Percentiles rank a stretch among this genome's conserved stretches.
Conservation (phyloP, 2,329 filamentous ascomycete species). For the Calonectria crousiana region DNA sequence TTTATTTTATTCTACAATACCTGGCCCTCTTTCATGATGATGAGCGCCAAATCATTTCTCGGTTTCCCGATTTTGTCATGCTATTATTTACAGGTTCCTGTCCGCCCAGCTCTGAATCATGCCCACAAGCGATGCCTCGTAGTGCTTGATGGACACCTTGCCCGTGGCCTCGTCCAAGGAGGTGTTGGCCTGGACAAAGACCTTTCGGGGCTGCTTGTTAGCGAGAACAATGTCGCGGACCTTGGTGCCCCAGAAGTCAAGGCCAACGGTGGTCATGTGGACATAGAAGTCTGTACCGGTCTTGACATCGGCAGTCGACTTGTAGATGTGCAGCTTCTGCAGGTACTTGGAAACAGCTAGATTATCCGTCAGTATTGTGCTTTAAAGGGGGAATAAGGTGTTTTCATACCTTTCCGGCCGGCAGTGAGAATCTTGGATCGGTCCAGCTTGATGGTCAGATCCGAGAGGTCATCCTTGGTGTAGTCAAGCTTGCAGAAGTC, state of each 20-base stretch:
- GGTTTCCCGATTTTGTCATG: neutral
- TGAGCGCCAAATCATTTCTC: constrained; percentile 14
- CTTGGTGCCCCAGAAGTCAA: constrained; percentile 85
- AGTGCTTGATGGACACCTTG: constrained; percentile 84
- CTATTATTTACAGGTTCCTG: constrained; percentile 57
- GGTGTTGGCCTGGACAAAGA: constrained; percentile 96
- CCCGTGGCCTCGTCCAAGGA: constrained; percentile 75
- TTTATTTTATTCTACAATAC: constrained; percentile 35
- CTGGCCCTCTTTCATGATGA: constrained; percentile 20
- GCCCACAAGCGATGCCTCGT: constrained; percentile 83
- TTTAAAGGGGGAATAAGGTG: neutral
- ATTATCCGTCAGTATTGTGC: constrained; percentile 36
- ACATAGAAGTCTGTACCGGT: constrained; percentile 84
- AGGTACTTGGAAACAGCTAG: constrained; percentile 85
- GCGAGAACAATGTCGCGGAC: constrained; percentile 80
- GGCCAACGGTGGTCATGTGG: constrained; percentile 83
- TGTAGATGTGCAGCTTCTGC: constrained; percentile 93
- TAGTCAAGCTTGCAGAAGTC: constrained; percentile 88
- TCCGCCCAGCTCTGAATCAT: constrained; percentile 88
- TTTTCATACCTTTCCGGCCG: constrained; percentile 73
- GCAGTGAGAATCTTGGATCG: constrained; percentile 87
- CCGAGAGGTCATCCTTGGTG: constrained; percentile 78
- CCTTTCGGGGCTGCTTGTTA: constrained; percentile 86
- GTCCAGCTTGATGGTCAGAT: constrained; percentile 86
- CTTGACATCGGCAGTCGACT: constrained; percentile 87